Evolutionary conservation across 495 filamentous ascomycete genomes (phyloP), one percentile per base, ranked within the genome.

Genomic region (Filosporella fistucella): DNA sequence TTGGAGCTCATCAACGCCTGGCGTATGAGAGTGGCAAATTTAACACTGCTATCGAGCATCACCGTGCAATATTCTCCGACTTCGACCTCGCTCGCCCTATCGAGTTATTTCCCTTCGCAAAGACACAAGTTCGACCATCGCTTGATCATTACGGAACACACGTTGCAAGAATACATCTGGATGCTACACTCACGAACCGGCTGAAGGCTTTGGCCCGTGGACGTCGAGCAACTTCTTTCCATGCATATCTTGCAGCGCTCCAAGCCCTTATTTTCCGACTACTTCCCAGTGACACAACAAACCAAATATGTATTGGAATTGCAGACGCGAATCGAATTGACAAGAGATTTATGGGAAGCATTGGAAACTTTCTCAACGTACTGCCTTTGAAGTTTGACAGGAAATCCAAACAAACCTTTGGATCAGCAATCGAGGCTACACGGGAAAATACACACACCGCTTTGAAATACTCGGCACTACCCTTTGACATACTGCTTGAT

Each of bases 401-500:
- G 18, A 22, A 46, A 6, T 3, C 24, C 5, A 25, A 17, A 17
- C 42, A 59, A 14, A 26, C 45, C 4, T 62, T 62, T 35, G 11
- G 12, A 8, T 25, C 20, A 5, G 36, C 43, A 11, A 9, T 56
- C 22, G 47, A 51, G 29, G 34, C 41, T 4, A 17, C 42, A 2
- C n/a, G 42, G 2, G 21, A 17, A 10, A 51, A 34, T 13, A 25
- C 25, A 1, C 21, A 47, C 12, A 14, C 26, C 10, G 53, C 53
- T 8, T 10, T 56, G 3, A n/a, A 2, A 5, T 16, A 55, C 22
- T 74, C 71, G 0, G 36, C 47, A 1, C 37, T 76, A 0, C 75
- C 76, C 1, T 74, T 75, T 33, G 67, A 75, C 38, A 54, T 68
- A 0, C 21, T 78, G 0, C 53, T 80, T 0, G 51, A 61, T 0